Evolutionary conservation across 2,329 filamentous ascomycete species (phyloP).

Genomic region (Microsporum audouinii): DNA sequence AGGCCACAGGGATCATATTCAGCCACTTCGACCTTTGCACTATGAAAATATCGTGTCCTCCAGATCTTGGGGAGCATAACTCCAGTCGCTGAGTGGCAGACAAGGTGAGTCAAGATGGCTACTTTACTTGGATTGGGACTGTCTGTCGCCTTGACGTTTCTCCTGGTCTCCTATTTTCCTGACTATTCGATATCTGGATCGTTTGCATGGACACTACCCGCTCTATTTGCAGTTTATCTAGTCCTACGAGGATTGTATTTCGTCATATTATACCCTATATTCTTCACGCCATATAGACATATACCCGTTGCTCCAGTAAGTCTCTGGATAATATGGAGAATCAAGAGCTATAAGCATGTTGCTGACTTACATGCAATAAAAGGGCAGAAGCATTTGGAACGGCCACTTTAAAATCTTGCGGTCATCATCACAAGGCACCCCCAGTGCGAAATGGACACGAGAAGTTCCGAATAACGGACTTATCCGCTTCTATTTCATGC

Average conservation of each 20-base stretch:
- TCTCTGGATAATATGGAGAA: slow-evolving; percentile 2
- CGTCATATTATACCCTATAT: slow-evolving; percentile 46
- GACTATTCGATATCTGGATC: not conserved
- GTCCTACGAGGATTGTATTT: slow-evolving; percentile 17
- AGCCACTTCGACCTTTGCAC: not conserved
- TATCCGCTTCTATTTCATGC: slow-evolving; percentile 52
- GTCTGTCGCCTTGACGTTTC: not conserved
- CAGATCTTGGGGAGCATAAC: not conserved
- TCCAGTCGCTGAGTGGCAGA: not conserved
- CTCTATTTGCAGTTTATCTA: not conserved
- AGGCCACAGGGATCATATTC: not conserved
- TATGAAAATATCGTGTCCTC: not conserved
- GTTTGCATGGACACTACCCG: slow-evolving; percentile 6
- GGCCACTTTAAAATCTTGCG: slow-evolving; percentile 34
- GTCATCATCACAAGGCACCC: slow-evolving; percentile 30
- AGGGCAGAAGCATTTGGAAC: slow-evolving; percentile 35
- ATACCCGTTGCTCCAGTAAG: slow-evolving; percentile 44
- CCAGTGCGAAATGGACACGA: slow-evolving; percentile 41
- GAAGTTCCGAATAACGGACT: slow-evolving; percentile 56
- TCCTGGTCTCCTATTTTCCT: slow-evolving; percentile 6
- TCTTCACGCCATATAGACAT: slow-evolving; percentile 47
- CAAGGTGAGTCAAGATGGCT: not conserved
- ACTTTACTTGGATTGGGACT: not conserved
- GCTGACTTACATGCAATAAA: not conserved
- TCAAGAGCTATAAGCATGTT: not conserved